Percentiles rank a stretch among this genome's conserved stretches.
Evolutionary conservation across 805 yeast species (phyloP).

Genomic region (Lachancea quebecensis): DNA sequence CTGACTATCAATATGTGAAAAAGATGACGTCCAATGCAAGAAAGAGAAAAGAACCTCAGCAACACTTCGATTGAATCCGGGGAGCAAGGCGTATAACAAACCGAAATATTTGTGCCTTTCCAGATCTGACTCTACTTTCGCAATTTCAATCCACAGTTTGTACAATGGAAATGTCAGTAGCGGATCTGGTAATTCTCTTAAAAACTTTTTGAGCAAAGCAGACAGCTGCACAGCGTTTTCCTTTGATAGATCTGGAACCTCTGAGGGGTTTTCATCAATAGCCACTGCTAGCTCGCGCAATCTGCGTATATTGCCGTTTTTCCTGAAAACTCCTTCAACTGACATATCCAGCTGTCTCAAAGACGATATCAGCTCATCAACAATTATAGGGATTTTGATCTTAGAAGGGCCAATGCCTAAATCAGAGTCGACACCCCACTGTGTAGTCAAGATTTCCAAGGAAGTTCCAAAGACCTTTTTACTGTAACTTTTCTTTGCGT

Average conservation of each 20-base stretch:
- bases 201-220: constrained; percentile 82
- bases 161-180: constrained; percentile 69
- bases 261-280: constrained; percentile 67
- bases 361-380: constrained; percentile 80
- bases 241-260: constrained; percentile 58
- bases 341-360: constrained; percentile 89
- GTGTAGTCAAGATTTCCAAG: constrained; percentile 56
- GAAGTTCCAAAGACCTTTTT: constrained; percentile 71
- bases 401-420: constrained; percentile 78
- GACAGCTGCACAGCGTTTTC: constrained; percentile 91
- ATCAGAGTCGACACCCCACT: constrained; percentile 76
- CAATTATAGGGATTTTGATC: constrained; percentile 72
- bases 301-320: constrained; percentile 88
- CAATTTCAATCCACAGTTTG: constrained; percentile 71
- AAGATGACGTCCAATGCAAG: constrained; percentile 92
- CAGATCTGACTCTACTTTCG: constrained; percentile 42
- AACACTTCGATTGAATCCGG: constrained; percentile 73
- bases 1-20: constrained; percentile 86
- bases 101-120: constrained; percentile 46
- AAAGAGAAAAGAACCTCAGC: constrained; percentile 81
- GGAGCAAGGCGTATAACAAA: constrained; percentile 70
- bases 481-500: constrained; percentile 18
- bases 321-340: constrained; percentile 91
- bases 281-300: constrained; percentile 64
- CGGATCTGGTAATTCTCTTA: constrained; percentile 91